Evolutionary conservation across 208 protist species (phyloP), one percentile per base, ranked within the genome.

Genomic region (Trypanosoma boissoni): DNA sequence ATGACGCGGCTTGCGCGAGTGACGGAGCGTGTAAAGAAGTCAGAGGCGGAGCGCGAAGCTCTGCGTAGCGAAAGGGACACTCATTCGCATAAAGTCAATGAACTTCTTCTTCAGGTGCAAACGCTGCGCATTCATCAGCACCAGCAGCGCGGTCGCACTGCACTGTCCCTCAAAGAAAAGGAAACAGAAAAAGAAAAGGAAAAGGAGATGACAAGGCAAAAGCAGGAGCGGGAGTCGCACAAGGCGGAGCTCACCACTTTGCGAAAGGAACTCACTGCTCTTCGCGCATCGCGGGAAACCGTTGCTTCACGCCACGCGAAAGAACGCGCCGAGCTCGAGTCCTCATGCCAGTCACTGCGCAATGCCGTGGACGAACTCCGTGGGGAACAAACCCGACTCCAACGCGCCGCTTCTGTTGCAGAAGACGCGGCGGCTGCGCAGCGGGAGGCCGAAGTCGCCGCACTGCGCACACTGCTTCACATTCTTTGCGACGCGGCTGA

Each of bases 91-190:
- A 70, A 71, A 31, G 21, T 63, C n/a, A 72, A 60, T 36, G 57
- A 58, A 18, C 44, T 71, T 28, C 61, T 66, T 12, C 29, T 57
- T 20, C 75, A 81, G 55, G 57, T 81, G 6, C 75, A 72, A 45
- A 60, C 42, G 1, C 31, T 50, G 2, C 62, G 70, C 24, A 53
- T 51, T 26, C 52, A 63, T 20, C 55, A 57, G 29, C 46, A 50
- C 3, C 26, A 27, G 12, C 53, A 51, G 14, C 36, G 43, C n/a
- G 26, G 6, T 31, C 9, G 27, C 21, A 9, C 31, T 20, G 16
- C 49, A 16, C 21, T 32, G 20, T 52, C 62, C 37, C 44, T 60
- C 1, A 37, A 48, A 36, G 51, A 59, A 2, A 6, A 63, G n/a
- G 27, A 61, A 43, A 41, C 60, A 55, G 8, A 63, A 46, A 32